Evolutionary conservation across 1,284 basidiomycete species (phyloP), one percentile per base, ranked within the genome.

Genomic region (Xerocomus minutiporus): DNA sequence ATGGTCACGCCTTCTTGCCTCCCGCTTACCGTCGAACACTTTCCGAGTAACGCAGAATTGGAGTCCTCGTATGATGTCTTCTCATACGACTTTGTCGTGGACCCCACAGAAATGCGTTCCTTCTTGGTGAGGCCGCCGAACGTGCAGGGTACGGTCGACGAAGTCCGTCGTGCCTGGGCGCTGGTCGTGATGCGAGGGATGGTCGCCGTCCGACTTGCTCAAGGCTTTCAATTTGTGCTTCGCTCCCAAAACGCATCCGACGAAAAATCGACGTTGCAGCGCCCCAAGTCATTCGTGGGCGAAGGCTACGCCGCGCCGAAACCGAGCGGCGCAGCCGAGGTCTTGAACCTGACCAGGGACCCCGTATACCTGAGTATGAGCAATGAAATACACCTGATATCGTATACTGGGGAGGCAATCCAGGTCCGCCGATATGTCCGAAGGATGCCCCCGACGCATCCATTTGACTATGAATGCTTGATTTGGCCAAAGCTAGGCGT

Each of bases 141-240:
- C 38, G 59, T 72, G 41, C 75, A 71, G 31, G 76, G 80, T 2
- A 75, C 68, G 20, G 57, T 75, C 9, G 84, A 86, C 52, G 76
- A 86, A n/a, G 65, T 79, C 36, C 78, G 86, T 12, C 75, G 80
- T 56, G 75, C 84, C 54, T 87, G 84, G 79, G 91, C 93, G 0
- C 73, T 94, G 40, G 86, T 84, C 0, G 89, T 97, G 26, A 91
- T 98, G 86, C 81, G 88, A 31, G 93, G 93, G 48, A 96, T 98
- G 91, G 89, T 91, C 1, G 93, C 91, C 4, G 87, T 97, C 51
- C 80, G 96, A 13, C 78, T 99, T 8, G 84, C 88, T 7, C 94
- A 98, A 68, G 95, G 96, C n/a, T 99, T 97, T 70, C 96, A 99
- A 68, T 93, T 98, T 64, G 86, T 97, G 41, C 75, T 88, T 29